Conservation (phyloP, 106 monocot genomes). For the Dendrobium chrysotoxum region DNA sequence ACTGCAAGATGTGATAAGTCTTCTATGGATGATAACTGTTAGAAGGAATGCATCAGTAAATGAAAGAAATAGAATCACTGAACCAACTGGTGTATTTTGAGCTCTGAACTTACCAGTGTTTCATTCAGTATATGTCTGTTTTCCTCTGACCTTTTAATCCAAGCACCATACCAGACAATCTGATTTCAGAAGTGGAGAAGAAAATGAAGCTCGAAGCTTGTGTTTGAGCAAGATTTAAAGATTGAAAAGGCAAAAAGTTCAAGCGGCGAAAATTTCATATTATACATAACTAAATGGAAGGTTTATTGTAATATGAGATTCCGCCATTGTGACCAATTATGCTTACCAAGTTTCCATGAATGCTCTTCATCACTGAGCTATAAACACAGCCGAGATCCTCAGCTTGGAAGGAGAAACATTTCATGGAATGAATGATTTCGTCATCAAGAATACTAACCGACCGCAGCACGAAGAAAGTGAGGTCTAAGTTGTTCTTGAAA, state of each 20-base stretch:
- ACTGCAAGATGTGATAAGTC: slow-evolving; percentile 17
- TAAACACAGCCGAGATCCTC: slow-evolving; percentile 32
- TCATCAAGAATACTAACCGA: slow-evolving; percentile 18
- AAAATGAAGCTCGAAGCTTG: too few species aligned
- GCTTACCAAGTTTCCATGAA: slow-evolving; percentile 38
- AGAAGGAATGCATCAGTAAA: background rate
- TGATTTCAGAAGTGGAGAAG: background rate
- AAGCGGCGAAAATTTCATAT: background rate
- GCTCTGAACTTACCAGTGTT: slow-evolving; percentile 12
- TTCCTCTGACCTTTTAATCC: slow-evolving; percentile 26
- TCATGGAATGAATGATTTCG: slow-evolving; percentile 25
- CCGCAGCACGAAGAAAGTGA: slow-evolving; percentile 22
- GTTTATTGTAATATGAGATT: too few species aligned
- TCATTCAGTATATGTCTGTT: slow-evolving; percentile 11
- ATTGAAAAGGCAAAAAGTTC: background rate
- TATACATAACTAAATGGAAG: too few species aligned
- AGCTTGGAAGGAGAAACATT: slow-evolving; percentile 27
- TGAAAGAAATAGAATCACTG: background rate
- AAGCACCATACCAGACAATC: slow-evolving; percentile 37
- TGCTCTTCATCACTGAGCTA: slow-evolving; percentile 28
- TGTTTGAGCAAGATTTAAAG: background rate
- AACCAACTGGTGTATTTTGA: background rate
- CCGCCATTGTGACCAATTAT: too few species aligned
- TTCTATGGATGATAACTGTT: slow-evolving; percentile 19
- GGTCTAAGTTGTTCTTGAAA: slow-evolving; percentile 23